Evolutionary conservation across 2,329 filamentous ascomycete genomes (phyloP), one percentile per base, ranked within the genome.

Genomic region (Pseudogymnoascus sp.): DNA sequence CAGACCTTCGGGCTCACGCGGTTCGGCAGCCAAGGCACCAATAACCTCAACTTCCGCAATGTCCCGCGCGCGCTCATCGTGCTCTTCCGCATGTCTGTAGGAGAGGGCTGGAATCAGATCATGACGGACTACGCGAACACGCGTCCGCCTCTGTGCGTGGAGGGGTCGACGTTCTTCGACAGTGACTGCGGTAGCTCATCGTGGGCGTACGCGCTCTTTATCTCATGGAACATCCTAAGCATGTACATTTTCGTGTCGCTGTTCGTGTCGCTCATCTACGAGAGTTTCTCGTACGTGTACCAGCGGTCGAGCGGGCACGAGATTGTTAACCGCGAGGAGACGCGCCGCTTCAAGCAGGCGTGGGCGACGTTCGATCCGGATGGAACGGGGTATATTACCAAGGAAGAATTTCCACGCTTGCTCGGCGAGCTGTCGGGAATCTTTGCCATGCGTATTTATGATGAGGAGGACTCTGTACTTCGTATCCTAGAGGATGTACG

Each of bases 191-290:
- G 95, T 64, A 96, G 93, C 77, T 84, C 87, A 60, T 84, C 86
- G 40, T 99, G 95, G 92, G 92, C 95, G 6, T 84, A 92, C 61
- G 85, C 87, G 36, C 81, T 99, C 8, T 99, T 99, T 78, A 92
- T 97, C 64, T 86, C 89, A 4, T 99, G 95, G 95, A 99, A 99
- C 79, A 93, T 99, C 71, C 84, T 99, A 76, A 97, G 93, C 89
- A 99, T 99, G 95, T 99, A 99, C 78, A 96, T 99, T 71, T 99
- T 99, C 72, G 93, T 97, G 73, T 97, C 93, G 72, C 79, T 99
- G 73, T 99, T 99, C 75, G 93, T 99, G 64, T 99, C 95, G 59
- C 86, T 99, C 74, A 99, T 99, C 69, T 99, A 96, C 78, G 95
- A 99, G 79, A 97, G 93, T 77, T 99, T 99, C 82, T 96, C 92